Base-by-base conservation (phyloP, 805 yeast genomes). In the Tetrapisispora iriomotensis region DNA sequence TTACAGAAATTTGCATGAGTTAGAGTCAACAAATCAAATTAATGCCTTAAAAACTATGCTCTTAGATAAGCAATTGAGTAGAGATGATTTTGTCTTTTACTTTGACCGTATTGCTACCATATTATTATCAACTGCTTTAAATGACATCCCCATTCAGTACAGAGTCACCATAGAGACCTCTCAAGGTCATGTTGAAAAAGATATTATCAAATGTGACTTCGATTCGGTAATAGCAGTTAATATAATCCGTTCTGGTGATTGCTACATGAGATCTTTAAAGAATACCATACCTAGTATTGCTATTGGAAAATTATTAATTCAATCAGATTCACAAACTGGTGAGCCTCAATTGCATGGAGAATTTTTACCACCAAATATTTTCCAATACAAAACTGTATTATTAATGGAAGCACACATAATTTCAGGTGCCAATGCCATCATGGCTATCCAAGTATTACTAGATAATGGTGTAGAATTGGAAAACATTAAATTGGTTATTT, bases 261-360 rank as follows among this genome's bases (percentile, higher is more conserved):
- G 95, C 54, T 88, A 88, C 53, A 79, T 83, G 74, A 74, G 72
- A 23, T 80, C 95, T 0, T 65, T 90, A 29, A 74, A 82, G 43
- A 77, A 77, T 47, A 75, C 88, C 0, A 67, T 86, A 20, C 90
- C 96, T 1, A 85, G 79, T 37, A 77, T 85, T 10, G 71, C 75
- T 9, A 70, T 86, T 26, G 97, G 98, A 0, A 84, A 88, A 53
- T 58, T 90, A 19, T 65, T 90, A 34, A 87, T 90, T 50, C 95
- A 87, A 60, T 79, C 94, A 7, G 95, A 88, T 58, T 69, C 92
- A 0, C 62, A 67, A 18, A 88, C 97, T 0, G 97, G 97, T 8
- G 97, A 90, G 61, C 97, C 98, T 1, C 88, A 82, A 54, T 67
- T 92, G 43, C 96, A 88, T 58, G 76, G 79, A n/a, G 81, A 82